Base-by-base conservation (phyloP, 169 alveolate genomes). In the Plasmodium inui region DNA sequence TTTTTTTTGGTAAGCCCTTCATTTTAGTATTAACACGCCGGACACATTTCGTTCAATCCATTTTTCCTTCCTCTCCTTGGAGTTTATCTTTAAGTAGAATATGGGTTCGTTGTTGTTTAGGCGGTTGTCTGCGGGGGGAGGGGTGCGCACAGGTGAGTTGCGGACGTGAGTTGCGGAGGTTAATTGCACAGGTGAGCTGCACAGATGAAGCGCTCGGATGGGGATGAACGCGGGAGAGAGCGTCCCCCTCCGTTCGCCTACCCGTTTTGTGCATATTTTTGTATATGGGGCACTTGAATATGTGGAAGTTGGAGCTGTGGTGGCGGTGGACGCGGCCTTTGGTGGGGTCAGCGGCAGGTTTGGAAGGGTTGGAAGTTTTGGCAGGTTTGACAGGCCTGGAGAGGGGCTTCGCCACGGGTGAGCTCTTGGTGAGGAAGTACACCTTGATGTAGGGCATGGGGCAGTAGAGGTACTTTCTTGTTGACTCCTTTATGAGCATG, bases 391-490 rank as follows among this genome's bases (percentile, higher is more conserved):
- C 12, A 26, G 9, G 1, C 37, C 37, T 26, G 76, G 76, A 8
- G 76, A 67, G 41, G 37, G 76, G 76, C 76, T 9, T 67, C 30
- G n/a, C 71, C 26, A 19, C 17, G 46, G 93, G 74, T n/a, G 19
- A 32, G 17, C 67, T 86, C 80, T 44, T 86, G 5, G 84, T 86
- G 71, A 74, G 22, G 70, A 86, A 76, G 44, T 74, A 50, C 9
- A 86, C 80, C 80, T 86, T 86, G 37, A 86, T 86, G 32, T 74
- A 86, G 30, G 93, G 93, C 82, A 86, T 86, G 71, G 93, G 93
- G 37, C 72, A 86, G 70, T 86, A 86, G 61, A 86, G 70, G 79
- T 74, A 67, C 67, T 74, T 86, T 34, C 32, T 39, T 34, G 93
- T 74, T 17, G 93, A 86, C 28, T 86, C 86, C 80, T 86, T 86